A percentile compares a stretch with the other conserved stretches of the same genome.
phyloP scores from a whole-genome alignment of 2,329 filamentous ascomycete species.

The Arthrobotrys conoides region DNA sequence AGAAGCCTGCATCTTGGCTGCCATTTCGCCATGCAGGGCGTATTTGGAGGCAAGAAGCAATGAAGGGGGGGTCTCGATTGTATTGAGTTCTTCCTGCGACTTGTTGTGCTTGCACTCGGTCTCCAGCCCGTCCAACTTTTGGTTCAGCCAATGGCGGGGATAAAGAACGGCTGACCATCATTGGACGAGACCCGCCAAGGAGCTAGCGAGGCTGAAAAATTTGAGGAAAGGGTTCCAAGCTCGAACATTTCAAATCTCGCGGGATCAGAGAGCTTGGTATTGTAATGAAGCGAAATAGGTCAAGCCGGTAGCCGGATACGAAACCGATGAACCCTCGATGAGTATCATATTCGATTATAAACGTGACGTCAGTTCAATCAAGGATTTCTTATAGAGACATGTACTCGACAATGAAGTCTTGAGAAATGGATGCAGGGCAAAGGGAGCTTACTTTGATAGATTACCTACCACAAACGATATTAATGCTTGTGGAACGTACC shows the following conservation, averaged over 20 bases:
- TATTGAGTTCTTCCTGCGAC: too few relatives aligned
- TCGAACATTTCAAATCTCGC: not conserved
- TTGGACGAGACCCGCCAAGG: constrained; percentile 38
- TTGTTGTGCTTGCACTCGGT: not conserved
- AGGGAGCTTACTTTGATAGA: not conserved
- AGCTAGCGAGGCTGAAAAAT: constrained; percentile 59
- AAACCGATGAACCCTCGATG: not conserved
- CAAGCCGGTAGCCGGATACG: not conserved
- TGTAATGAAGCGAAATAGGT: not conserved
- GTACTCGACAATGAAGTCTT: not conserved
- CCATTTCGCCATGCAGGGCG: constrained; percentile 31
- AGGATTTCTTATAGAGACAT: too few relatives aligned
- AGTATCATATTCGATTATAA: too few relatives aligned
- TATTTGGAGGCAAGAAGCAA: not conserved
- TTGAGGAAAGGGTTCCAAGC: constrained; percentile 3
- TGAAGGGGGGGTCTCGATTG: not conserved
- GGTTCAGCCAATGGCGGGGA: constrained; percentile 17
- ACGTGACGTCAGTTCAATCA: not conserved
- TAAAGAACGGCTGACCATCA: constrained; percentile 15
- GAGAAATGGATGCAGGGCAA: not conserved
- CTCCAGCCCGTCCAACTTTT: constrained; percentile 4
- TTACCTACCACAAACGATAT: not conserved
- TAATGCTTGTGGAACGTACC: not conserved
- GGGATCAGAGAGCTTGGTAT: constrained; percentile 22
- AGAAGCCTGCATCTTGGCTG: constrained; percentile 11